Evolutionary conservation across 192 early-diverging fungal species (phyloP).

Genomic region (Coemansia sp.): DNA sequence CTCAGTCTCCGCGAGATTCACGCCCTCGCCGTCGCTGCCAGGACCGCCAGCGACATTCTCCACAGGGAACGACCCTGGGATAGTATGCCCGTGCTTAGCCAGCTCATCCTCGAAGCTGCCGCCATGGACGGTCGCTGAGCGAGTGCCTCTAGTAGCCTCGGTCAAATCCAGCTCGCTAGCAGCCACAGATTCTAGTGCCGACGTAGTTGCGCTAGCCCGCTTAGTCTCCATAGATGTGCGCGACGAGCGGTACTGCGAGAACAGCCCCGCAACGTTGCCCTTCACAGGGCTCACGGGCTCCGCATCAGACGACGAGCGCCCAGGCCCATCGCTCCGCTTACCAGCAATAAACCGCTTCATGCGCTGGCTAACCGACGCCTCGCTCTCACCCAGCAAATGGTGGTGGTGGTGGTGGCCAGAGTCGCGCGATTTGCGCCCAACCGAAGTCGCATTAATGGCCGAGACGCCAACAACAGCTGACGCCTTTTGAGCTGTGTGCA

Average conservation of each 20-base stretch:
- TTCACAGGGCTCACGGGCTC: slow-evolving; percentile 19
- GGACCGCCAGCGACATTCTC: slow-evolving; percentile 5
- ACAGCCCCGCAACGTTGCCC: not conserved
- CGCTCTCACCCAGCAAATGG: slow-evolving; percentile 13
- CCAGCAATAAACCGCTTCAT: slow-evolving; percentile 52
- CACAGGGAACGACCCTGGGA: slow-evolving; percentile 44
- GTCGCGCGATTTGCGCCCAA: slow-evolving; percentile 37
- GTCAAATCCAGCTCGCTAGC: slow-evolving; percentile 26
- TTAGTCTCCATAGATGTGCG: slow-evolving; percentile 37
- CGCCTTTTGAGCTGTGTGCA: slow-evolving; percentile 50
- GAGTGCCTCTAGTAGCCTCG: slow-evolving; percentile 16
- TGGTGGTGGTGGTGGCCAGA: slow-evolving; percentile 26
- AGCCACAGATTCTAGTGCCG: slow-evolving; percentile 27
- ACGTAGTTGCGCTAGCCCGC: slow-evolving; percentile 28
- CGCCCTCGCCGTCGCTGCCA: slow-evolving; percentile 22
- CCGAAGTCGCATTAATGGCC: slow-evolving; percentile 38
- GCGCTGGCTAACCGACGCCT: slow-evolving; percentile 33
- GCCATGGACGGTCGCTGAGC: slow-evolving; percentile 22
- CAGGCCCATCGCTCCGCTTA: slow-evolving; percentile 23
- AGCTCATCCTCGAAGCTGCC: slow-evolving; percentile 14
- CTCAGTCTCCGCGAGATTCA: not conserved
- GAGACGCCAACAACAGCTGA: slow-evolving; percentile 47
- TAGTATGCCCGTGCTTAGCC: slow-evolving; percentile 13
- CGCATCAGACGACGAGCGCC: slow-evolving; percentile 10
- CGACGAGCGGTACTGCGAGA: slow-evolving; percentile 34